These are phyloP conservation scores for Chlorociboria aeruginascens DNA, from an alignment of 495 filamentous ascomycete species.

Conservation along the genomic window DNA sequence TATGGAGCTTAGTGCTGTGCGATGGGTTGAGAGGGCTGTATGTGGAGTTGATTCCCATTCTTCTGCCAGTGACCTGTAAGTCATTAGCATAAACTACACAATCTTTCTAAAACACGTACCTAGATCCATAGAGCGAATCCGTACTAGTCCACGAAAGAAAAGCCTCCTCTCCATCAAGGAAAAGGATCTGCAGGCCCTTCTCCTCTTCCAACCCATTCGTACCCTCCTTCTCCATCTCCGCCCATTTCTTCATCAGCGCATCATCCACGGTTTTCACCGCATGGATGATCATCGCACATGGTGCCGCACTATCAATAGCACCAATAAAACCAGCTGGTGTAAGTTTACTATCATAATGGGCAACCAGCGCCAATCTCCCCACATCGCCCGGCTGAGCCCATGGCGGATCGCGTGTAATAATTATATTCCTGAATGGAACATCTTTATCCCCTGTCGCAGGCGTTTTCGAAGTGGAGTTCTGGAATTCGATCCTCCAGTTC, in stretches of 20 bases:
- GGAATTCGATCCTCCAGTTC: constrained; percentile 65
- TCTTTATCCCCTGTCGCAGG: constrained; percentile 55
- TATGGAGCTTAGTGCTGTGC: constrained; percentile 63
- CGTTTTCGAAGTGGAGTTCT: constrained; percentile 77
- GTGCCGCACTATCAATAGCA: constrained; percentile 83
- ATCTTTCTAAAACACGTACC: constrained; percentile 29
- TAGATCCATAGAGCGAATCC: constrained; percentile 81
- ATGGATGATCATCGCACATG: constrained; percentile 87
- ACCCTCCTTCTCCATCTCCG: constrained; percentile 49
- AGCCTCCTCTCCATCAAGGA: constrained; percentile 92
- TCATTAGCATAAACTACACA: not conserved
- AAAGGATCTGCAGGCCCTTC: constrained; percentile 76
- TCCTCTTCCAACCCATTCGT: constrained; percentile 49
- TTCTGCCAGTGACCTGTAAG: constrained; percentile 52
- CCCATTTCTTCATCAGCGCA: constrained; percentile 73
- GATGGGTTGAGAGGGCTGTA: constrained; percentile 59
- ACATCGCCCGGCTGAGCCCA: constrained; percentile 62
- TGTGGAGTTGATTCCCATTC: constrained; percentile 57
- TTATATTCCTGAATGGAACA: constrained; percentile 77
- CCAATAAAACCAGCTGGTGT: constrained; percentile 83
- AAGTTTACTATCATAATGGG: constrained; percentile 87
- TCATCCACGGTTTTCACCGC: constrained; percentile 66
- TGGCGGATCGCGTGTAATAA: constrained; percentile 83
- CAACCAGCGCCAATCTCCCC: constrained; percentile 71
- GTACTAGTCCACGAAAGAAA: constrained; percentile 64